Base-by-base conservation (phyloP, 345 rosid genomes). In the Camelina hispida region DNA sequence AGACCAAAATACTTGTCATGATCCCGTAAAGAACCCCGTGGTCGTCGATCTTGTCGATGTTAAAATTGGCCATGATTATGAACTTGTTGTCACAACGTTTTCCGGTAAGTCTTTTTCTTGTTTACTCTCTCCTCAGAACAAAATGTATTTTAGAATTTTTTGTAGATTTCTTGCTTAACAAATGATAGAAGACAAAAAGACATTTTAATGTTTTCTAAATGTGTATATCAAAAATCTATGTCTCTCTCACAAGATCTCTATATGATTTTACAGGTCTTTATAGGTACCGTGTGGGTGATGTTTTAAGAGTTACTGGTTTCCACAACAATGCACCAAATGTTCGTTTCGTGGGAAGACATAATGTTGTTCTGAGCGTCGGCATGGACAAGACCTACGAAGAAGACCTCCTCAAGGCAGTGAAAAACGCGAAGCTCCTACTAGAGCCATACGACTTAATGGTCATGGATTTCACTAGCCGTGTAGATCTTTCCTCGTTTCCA, bases 381-480 rank as follows among this genome's bases (percentile, higher is more conserved):
- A 81, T 89, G 0, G 97, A 90, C 75, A 92, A 90, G 81, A 92
- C 97, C 44, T 86, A 87, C 20, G 97, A 92, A 76, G 96, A 87
- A 20, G 97, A 92, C 69, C 85, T 92, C 15, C 74, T 87, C 55
- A 85, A 85, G 16, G 97, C 97, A 35, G 88, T 92, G 53, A 82
- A 85, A 44, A 70, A 75, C 51, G 91, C 93, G 14, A 86, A 83
- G 62, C 65, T 28, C 12, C 66, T 77, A 8, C 81, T 92, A 0
- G 85, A 87, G 69, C 88, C 87, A 20, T 87, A 81, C 1, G 89
- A 89, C 32, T 67, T 85, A 34, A 87, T 92, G 78, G 79, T 92
- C 43, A 81, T 83, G 0, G 97, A 92, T 65, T 90, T 88, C 86
- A 90, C 96, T 1, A 84, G 94, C 84, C 82, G 84, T 46, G 91